Percentiles rank a stretch among this genome's conserved stretches.
These are phyloP conservation scores for Penicillium lividum DNA, from an alignment of 495 filamentous ascomycete species.

Conservation along the genomic window DNA sequence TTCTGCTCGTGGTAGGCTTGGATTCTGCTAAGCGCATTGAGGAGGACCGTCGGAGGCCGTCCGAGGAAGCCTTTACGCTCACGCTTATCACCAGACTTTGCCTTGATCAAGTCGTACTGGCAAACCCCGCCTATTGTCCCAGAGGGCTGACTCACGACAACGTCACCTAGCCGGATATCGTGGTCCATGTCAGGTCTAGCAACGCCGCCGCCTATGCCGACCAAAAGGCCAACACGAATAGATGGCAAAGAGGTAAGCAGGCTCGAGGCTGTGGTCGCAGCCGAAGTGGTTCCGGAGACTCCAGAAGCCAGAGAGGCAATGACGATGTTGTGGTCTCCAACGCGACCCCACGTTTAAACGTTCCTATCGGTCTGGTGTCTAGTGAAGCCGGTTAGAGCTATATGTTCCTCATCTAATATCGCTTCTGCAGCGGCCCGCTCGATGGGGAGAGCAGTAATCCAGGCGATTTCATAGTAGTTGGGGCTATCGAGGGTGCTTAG, in stretches of 20 bases:
- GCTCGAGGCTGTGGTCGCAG: conserved; percentile 25
- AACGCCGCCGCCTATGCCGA: conserved; percentile 29
- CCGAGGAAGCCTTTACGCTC: too few relatives aligned
- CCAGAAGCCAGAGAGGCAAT: conserved; percentile 20
- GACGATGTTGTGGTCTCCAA: conserved; percentile 33
- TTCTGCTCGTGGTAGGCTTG: too few relatives aligned
- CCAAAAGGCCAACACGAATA: conserved; percentile 24
- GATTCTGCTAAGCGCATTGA: too few relatives aligned
- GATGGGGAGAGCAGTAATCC: too few relatives aligned
- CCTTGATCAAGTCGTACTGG: conserved; percentile 25
- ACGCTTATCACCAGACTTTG: conserved; percentile 5
- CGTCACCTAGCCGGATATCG: conserved; percentile 27
- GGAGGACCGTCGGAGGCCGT: too few relatives aligned
- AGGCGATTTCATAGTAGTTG: too few relatives aligned
- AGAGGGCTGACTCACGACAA: conserved; percentile 20
- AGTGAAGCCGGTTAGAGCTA: too few relatives aligned
- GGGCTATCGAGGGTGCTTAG: too few relatives aligned
- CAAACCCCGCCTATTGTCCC: conserved; percentile 15
- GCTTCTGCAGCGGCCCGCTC: too few relatives aligned
- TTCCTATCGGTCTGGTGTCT: too few relatives aligned
- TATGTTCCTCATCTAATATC: too few relatives aligned
- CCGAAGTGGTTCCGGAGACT: too few relatives aligned
- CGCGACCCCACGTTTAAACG: conserved; percentile 26
- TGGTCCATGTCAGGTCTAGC: conserved; percentile 17
- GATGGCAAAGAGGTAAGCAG: conserved; percentile 30